A percentile compares a stretch with the other conserved stretches of the same genome.
Evolutionary conservation across 169 alveolate species (phyloP).

Genomic region (Cryptosporidium bovis): DNA sequence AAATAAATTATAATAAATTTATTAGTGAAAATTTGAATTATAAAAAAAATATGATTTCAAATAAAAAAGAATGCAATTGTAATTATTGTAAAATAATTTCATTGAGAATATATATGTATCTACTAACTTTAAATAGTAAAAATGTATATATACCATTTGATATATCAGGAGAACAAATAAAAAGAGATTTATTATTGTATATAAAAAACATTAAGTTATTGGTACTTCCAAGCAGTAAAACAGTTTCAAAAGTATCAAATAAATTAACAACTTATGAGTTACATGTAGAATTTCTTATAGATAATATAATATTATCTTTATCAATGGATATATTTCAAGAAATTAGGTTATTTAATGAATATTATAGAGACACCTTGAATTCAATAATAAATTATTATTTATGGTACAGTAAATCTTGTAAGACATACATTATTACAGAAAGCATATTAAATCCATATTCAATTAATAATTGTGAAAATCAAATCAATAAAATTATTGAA

Average conservation of each 20-base stretch:
- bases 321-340: slow-evolving; percentile 69
- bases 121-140: slow-evolving; percentile 43
- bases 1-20: not conserved
- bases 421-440: slow-evolving; percentile 34
- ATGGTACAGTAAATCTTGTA: not conserved
- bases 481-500: not conserved
- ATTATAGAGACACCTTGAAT: slow-evolving; percentile 2
- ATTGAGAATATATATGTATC: slow-evolving; percentile 29
- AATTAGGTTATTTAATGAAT: slow-evolving; percentile 10
- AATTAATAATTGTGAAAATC: not conserved
- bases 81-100: slow-evolving; percentile 29
- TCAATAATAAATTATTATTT: slow-evolving; percentile 7
- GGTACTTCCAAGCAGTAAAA: not conserved
- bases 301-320: slow-evolving; percentile 34
- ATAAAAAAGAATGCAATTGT: slow-evolving; percentile 10
- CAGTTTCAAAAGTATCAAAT: slow-evolving; percentile 12
- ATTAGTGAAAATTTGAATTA: not conserved
- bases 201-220: slow-evolving; percentile 15
- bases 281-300: slow-evolving; percentile 5
- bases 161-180: slow-evolving; percentile 23
- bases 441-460: slow-evolving; percentile 36
- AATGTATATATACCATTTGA: slow-evolving; percentile 35
- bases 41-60: not conserved
- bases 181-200: slow-evolving; percentile 34
- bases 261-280: slow-evolving; percentile 41